phyloP scores from a whole-genome alignment of 2,329 filamentous ascomycete species.

The Fusarium protoensiforme region DNA sequence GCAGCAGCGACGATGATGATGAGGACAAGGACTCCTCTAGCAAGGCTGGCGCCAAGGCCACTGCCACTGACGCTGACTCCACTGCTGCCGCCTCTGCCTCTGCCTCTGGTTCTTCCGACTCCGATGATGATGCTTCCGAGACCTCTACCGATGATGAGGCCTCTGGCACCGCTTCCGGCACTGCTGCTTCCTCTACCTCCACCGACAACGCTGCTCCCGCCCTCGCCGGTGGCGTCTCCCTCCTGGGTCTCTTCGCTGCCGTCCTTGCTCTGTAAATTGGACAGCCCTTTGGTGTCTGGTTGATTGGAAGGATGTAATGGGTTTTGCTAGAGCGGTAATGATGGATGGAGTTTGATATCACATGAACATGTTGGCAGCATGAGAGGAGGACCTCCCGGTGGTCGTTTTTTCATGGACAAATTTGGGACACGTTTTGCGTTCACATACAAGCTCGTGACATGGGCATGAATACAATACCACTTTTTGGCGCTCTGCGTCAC shows the following conservation, averaged over 20 bases:
- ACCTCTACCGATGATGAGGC: slow-evolving; percentile 28
- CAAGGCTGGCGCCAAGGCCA: not conserved
- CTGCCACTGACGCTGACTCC: slow-evolving; percentile 26
- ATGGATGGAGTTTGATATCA: slow-evolving; percentile 38
- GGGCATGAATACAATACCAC: slow-evolving; percentile 43
- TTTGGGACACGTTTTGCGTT: slow-evolving; percentile 39
- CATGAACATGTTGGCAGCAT: slow-evolving; percentile 33
- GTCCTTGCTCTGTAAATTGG: slow-evolving; percentile 61
- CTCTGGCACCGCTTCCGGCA: slow-evolving; percentile 38
- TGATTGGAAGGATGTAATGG: slow-evolving; percentile 35
- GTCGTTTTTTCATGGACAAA: slow-evolving; percentile 43
- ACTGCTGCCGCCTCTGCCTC: slow-evolving; percentile 41
- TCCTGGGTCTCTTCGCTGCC: slow-evolving; percentile 62
- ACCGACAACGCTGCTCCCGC: slow-evolving; percentile 49
- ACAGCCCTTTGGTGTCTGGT: slow-evolving; percentile 2
- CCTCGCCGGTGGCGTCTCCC: slow-evolving; percentile 55
- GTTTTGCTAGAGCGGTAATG: slow-evolving; percentile 38
- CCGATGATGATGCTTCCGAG: slow-evolving; percentile 25
- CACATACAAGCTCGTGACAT: slow-evolving; percentile 36
- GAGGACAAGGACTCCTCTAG: slow-evolving; percentile 32
- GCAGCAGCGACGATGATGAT: slow-evolving; percentile 34
- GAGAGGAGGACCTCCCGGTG: slow-evolving; percentile 25
- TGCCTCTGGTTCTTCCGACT: slow-evolving; percentile 6
- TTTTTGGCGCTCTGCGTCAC: slow-evolving; percentile 32
- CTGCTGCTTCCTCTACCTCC: slow-evolving; percentile 39